Evolutionary conservation across 768 basidiomycete species (phyloP).

Genomic region (Termitomyces sp.): DNA sequence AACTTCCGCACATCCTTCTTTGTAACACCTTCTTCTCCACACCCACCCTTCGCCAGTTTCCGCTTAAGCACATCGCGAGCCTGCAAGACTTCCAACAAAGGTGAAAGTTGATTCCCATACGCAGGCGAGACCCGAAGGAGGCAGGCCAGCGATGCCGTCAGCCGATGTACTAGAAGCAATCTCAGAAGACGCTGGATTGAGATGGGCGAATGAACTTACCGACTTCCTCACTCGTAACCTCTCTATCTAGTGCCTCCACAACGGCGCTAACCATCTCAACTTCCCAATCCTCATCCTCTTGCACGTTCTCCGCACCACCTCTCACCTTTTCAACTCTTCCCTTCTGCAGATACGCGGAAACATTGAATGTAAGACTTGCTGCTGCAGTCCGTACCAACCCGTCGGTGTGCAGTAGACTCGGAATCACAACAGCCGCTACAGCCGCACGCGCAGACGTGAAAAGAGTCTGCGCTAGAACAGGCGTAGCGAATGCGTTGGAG

Average conservation of each 20-base stretch:
- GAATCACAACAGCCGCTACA: conserved; percentile 57
- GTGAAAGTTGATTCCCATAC: conserved; percentile 47
- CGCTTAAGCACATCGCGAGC: conserved; percentile 49
- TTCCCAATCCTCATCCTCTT: conserved; percentile 79
- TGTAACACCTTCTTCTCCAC: conserved; percentile 44
- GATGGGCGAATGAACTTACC: conserved; percentile 43
- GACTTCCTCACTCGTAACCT: conserved; percentile 75
- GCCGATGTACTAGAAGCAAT: conserved; percentile 64
- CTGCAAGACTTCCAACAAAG: conserved; percentile 72
- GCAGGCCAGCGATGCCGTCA: conserved; percentile 76
- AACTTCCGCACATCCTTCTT: conserved; percentile 69
- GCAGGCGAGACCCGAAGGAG: conserved; percentile 74
- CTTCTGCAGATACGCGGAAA: conserved; percentile 64
- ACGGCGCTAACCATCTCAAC: conserved; percentile 80
- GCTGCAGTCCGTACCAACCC: conserved; percentile 69
- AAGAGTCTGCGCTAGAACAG: conserved; percentile 39
- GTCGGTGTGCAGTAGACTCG: conserved; percentile 68
- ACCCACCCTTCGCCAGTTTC: conserved; percentile 57
- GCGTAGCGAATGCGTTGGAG: conserved; percentile 61
- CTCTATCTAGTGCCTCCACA: conserved; percentile 73
- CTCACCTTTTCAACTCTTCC: conserved; percentile 43
- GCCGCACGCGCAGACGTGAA: conserved; percentile 28
- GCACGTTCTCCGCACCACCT: conserved; percentile 31
- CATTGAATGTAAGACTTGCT: conserved; percentile 79
- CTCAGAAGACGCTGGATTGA: conserved; percentile 2